Evolutionary conservation across 2,329 filamentous ascomycete species (phyloP), one percentile per base, ranked within the genome.

Genomic region (Colletotrichum sp.): DNA sequence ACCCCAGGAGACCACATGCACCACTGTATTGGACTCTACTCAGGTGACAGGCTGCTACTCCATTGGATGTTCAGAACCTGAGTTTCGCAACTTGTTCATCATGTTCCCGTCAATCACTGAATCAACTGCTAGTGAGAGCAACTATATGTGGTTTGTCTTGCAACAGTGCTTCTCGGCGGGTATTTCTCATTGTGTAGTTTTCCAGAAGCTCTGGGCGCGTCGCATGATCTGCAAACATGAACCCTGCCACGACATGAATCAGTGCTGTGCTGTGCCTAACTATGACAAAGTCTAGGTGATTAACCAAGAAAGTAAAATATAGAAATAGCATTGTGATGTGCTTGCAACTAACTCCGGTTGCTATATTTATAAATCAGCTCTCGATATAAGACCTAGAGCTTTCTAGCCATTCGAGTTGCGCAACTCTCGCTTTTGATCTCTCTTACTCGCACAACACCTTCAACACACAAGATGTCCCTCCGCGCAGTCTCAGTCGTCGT

Each of bases 51-150:
- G 38, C 38, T 48, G 2, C 9, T n/a, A 12, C 18, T 43, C 9
- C n/a, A 4, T 36, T 13, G 32, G 4, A 12, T 6, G 6, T 13
- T 21, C 43, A 48, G 43, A 4, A 1, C 6, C n/a, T 13, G 3
- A 48, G 2, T 7, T 1, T 1, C 10, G n/a, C 18, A 48, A 21
- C 18, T 0, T 1, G 0, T 48, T 8, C 10, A 8, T 48, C n/a
- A 48, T 21, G n/a, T 12, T 48, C 5, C 9, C 2, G 43, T 7
- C 43, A 48, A 21, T 12, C 2, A 12, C 43, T 3, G 0, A 48
- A 0, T 13, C 6, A 21, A 21, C 1, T 21, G 1, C 1, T 13
- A 21, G n/a, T 48, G 43, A 48, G n/a, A 21, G 18, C 5, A 13
- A 21, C 18, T 32, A 30, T 30, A 10, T 30, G 28, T 30, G 28